Evolutionary conservation across 306 rosid species (phyloP), one percentile per base, ranked within the genome.

Genomic region (Medicago lupulina): DNA sequence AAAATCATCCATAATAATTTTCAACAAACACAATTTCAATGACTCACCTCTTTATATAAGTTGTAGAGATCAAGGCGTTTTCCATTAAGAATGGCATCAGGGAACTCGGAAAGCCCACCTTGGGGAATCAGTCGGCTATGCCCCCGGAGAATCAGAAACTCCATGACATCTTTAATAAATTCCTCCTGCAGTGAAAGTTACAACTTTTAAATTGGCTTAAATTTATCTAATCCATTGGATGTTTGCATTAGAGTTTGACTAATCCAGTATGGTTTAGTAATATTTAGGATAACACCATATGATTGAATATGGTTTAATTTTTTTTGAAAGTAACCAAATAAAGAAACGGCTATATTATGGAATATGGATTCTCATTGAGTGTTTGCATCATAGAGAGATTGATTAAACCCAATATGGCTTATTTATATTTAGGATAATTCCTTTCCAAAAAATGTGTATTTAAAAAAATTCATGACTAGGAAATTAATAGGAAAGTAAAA

Each of bases 71-170:
- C 99, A 79, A 96, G 98, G 53, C 99, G 97, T 80, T 90, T 96
- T 75, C 99, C 99, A 70, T 96, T 96, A 44, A 96, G 99, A 83
- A 96, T 89, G 77, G 99, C 99, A 81, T 96, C 99, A 16, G 99
- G 99, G 82, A 96, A 96, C 88, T 96, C 99, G 1, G 83, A 44
- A 74, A 92, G 64, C 75, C 99, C 99, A 68, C 93, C 96, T 84
- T 92, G 99, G 73, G 99, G 99, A 81, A 96, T 92, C 41, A 90
- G 85, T 67, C 98, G 91, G 79, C 53, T 84, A 76, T 96, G 98
- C 70, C 99, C 99, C 65, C 99, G 88, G 70, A 96, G 90, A 46
- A 92, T 85, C 67, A 96, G 84, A 84, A 96, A 96, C 84, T 96
- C 97, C 98, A 96, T 87, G 75, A 96, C 97, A 74, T 96, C 99